Evolutionary conservation across 345 rosid genomes (phyloP).

Genomic region (Boechera retrofracta): DNA sequence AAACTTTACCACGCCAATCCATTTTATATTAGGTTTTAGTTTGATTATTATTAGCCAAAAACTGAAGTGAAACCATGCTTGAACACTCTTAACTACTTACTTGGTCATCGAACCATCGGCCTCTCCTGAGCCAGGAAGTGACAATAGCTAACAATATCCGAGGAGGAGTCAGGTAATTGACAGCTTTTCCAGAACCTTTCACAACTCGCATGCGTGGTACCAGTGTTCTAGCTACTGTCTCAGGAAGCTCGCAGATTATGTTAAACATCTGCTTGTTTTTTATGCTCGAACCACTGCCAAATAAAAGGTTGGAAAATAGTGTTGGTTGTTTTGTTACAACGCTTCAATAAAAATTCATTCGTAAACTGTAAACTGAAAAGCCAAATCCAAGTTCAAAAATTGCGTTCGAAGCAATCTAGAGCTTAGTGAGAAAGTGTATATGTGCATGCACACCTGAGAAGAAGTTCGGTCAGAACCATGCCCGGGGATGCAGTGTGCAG

Average conservation of each 20-base stretch:
- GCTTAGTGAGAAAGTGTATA: neutral
- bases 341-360: neutral
- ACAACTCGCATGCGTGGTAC: constrained; percentile 92
- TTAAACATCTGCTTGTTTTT: constrained; percentile 89
- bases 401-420: neutral
- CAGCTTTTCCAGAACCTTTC: constrained; percentile 81
- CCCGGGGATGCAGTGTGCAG: constrained; percentile 97
- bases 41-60: neutral
- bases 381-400: neutral
- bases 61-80: neutral
- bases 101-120: constrained; percentile 97
- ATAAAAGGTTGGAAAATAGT: neutral
- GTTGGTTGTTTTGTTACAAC: neutral
- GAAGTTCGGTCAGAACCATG: constrained; percentile 95
- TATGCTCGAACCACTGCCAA: constrained; percentile 77
- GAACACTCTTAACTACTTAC: constrained; percentile 46
- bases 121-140: constrained; percentile 90
- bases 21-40: no score
- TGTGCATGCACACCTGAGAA: constrained; percentile 61
- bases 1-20: no score
- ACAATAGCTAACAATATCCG: constrained; percentile 88
- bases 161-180: constrained; percentile 88
- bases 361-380: neutral
- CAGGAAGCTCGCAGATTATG: constrained; percentile 92
- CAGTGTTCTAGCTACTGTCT: constrained; percentile 90